Conservation (phyloP, 176 grass and related monocot genomes). For the bread wheat (Triticum aestivum) region DNA sequence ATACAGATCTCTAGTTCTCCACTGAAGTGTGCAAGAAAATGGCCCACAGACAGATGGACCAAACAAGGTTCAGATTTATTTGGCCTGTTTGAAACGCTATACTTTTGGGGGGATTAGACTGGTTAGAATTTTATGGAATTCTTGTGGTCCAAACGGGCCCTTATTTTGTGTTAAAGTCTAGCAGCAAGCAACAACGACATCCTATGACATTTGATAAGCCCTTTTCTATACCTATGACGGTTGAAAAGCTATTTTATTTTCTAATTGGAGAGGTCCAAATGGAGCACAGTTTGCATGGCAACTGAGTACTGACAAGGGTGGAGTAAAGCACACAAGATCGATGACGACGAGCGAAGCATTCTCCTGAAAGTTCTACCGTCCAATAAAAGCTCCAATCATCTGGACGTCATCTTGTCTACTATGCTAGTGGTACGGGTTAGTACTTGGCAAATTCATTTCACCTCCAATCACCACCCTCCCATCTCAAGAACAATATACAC, state of each 20-base stretch:
- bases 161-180: neutral
- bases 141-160: too few relatives aligned
- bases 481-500: neutral
- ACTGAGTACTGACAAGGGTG: constrained; percentile 9
- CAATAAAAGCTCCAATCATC: constrained; percentile 7
- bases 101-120: too few relatives aligned
- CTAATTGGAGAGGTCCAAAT: neutral
- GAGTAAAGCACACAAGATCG: constrained; percentile 10
- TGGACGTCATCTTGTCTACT: constrained; percentile 6
- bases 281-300: neutral
- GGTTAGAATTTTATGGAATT: too few relatives aligned
- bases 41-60: neutral
- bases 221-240: neutral
- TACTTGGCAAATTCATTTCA: neutral
- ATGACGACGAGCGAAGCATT: neutral
- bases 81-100: too few relatives aligned
- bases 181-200: neutral
- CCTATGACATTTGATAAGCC: neutral
- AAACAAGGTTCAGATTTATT: neutral
- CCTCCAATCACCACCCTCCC: neutral
- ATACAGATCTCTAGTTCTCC: neutral
- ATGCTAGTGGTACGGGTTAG: too few relatives aligned
- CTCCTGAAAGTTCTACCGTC: constrained; percentile 1
- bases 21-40: neutral
- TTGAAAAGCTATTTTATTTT: neutral